Conservation (phyloP, 306 rosid genomes). For the Mimosa pudica region DNA sequence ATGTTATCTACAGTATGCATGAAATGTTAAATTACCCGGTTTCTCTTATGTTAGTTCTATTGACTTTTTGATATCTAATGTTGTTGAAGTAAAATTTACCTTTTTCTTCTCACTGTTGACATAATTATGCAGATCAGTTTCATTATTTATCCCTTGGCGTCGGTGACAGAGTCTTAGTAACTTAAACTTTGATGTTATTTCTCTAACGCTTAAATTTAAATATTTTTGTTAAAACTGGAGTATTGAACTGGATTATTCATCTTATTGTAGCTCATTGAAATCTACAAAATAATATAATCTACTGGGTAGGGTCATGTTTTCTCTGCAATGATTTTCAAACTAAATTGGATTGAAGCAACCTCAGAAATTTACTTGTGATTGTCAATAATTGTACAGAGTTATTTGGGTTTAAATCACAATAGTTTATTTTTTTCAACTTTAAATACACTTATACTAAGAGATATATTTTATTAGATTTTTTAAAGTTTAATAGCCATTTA, state of each 20-base stretch:
- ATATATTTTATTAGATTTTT: not conserved
- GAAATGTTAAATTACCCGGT: not conserved
- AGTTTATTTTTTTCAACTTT: not conserved
- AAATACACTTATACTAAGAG: not conserved
- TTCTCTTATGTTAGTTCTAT: not conserved
- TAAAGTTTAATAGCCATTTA: not conserved
- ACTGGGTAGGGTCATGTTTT: not conserved
- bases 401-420: not conserved
- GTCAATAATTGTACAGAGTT: not conserved
- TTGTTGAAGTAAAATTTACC: not conserved
- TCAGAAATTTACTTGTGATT: not conserved
- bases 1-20: not conserved
- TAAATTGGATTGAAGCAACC: slow-evolving; percentile 8
- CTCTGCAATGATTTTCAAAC: not conserved
- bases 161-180: not conserved
- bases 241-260: not conserved
- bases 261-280: not conserved
- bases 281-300: not conserved
- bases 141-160: not conserved
- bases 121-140: not conserved
- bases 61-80: not conserved
- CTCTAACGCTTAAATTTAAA: not conserved
- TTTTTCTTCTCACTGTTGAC: not conserved
- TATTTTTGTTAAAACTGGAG: not conserved
- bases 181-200: not conserved